A percentile compares a stretch with the other conserved stretches of the same genome.
Conservation (phyloP, 495 filamentous ascomycete genomes). For the Amniculicola lignicola region DNA sequence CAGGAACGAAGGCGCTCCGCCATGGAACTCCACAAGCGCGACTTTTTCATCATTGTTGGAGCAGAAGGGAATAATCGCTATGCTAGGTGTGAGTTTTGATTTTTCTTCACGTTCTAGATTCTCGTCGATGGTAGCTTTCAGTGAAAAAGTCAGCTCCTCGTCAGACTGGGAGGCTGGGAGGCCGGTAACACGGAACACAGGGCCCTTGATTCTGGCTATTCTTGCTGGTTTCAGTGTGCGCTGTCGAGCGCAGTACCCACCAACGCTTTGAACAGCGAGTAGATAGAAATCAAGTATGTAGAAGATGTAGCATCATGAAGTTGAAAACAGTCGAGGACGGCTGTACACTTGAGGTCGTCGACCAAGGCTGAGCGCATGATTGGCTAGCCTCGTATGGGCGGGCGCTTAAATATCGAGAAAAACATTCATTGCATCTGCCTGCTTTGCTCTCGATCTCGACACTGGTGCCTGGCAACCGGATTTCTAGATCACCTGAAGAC, state of each 20-base stretch:
- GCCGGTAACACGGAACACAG: conserved; percentile 18
- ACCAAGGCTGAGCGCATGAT: conserved; percentile 1
- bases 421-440: neutral
- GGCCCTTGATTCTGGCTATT: conserved; percentile 7
- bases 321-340: neutral
- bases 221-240: neutral
- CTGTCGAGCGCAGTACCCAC: neutral
- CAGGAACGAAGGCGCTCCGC: conserved; percentile 10
- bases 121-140: conserved; percentile 10
- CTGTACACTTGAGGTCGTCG: neutral
- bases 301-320: conserved; percentile 5
- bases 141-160: conserved; percentile 3
- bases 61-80: conserved; percentile 4
- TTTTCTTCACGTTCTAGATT: conserved; percentile 1
- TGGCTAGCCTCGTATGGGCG: neutral
- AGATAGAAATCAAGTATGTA: neutral
- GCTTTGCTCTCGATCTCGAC: neutral
- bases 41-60: conserved; percentile 5
- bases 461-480: neutral
- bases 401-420: neutral
- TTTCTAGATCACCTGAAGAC: neutral
- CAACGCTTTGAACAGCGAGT: neutral
- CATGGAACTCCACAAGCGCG: conserved; percentile 12
- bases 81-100: neutral
- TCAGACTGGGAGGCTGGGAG: conserved; percentile 18